Conservation (phyloP, 768 basidiomycete genomes). For the Boletus subcaerulescens region DNA sequence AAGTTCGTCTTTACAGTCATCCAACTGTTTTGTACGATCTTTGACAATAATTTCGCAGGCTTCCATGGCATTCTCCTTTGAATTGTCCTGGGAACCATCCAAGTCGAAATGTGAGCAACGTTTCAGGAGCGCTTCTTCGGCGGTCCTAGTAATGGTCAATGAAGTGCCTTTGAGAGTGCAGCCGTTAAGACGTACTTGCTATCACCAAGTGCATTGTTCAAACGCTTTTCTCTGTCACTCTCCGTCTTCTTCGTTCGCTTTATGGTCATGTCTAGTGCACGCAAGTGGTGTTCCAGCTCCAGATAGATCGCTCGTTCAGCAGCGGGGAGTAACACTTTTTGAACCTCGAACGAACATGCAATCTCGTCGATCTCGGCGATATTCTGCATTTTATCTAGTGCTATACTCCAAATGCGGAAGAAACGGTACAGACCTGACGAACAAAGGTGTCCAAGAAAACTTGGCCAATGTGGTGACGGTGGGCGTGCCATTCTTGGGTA, state of each 20-base stretch:
- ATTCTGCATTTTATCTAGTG: slow-evolving; percentile 50
- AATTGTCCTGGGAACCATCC: slow-evolving; percentile 51
- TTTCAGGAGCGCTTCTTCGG: slow-evolving; percentile 91
- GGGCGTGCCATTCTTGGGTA: slow-evolving; percentile 88
- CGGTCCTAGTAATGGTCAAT: slow-evolving; percentile 49
- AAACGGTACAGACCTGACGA: slow-evolving; percentile 59
- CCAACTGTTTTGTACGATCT: slow-evolving; percentile 75
- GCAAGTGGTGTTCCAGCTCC: slow-evolving; percentile 90
- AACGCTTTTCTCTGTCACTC: slow-evolving; percentile 85
- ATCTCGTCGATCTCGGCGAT: slow-evolving; percentile 97
- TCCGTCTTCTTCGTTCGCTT: slow-evolving; percentile 62
- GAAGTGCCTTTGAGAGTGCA: neutral
- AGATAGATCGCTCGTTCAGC: slow-evolving; percentile 94
- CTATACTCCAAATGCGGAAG: neutral
- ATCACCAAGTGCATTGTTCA: slow-evolving; percentile 83
- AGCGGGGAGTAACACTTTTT: slow-evolving; percentile 74
- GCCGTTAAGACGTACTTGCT: slow-evolving; percentile 55
- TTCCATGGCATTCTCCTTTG: slow-evolving; percentile 74
- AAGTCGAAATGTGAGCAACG: slow-evolving; percentile 94
- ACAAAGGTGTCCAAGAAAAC: slow-evolving; percentile 78
- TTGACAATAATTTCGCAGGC: slow-evolving; percentile 90
- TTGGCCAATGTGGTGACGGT: slow-evolving; percentile 81
- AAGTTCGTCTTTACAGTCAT: slow-evolving; percentile 75
- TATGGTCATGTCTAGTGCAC: slow-evolving; percentile 82
- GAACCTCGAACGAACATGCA: slow-evolving; percentile 63